These are phyloP conservation scores for Ochetophila trinervis DNA, from an alignment of 306 rosid genomes.

Conservation along the genomic window DNA sequence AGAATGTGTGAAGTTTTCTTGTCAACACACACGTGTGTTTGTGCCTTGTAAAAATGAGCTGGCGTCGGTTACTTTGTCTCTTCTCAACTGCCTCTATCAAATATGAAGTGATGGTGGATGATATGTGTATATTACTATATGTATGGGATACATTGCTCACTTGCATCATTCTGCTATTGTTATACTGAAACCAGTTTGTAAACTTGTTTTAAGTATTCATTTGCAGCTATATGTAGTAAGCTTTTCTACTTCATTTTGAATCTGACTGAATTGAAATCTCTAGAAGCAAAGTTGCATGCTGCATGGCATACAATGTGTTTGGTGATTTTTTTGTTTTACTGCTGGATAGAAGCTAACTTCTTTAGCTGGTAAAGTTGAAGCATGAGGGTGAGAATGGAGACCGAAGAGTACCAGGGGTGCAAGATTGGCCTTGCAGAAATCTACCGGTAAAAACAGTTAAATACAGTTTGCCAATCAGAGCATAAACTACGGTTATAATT, in stretches of 20 bases:
- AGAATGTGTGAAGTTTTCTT: conserved; percentile 13
- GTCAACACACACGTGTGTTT: not conserved
- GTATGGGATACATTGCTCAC: not conserved
- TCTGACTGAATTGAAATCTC: too few relatives aligned
- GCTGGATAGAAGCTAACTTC: too few relatives aligned
- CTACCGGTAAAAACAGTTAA: too few relatives aligned
- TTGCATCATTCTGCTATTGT: not conserved
- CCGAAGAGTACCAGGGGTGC: too few relatives aligned
- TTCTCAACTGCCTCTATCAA: not conserved
- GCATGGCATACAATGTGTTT: too few relatives aligned
- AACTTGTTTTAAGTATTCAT: not conserved
- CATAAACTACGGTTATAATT: too few relatives aligned
- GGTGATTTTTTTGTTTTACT: too few relatives aligned
- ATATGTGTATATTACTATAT: not conserved
- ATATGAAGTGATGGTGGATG: conserved; percentile 4
- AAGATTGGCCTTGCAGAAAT: too few relatives aligned
- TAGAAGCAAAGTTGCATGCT: too few relatives aligned
- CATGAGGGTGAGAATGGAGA: too few relatives aligned
- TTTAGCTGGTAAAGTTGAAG: too few relatives aligned
- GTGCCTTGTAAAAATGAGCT: conserved; percentile 6
- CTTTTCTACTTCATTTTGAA: not conserved
- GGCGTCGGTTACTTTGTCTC: not conserved
- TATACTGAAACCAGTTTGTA: not conserved
- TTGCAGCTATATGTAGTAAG: not conserved
- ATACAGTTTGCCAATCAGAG: too few relatives aligned